phyloP scores from a whole-genome alignment of 306 rosid species.

The Pterocarpus macrocarpus region DNA sequence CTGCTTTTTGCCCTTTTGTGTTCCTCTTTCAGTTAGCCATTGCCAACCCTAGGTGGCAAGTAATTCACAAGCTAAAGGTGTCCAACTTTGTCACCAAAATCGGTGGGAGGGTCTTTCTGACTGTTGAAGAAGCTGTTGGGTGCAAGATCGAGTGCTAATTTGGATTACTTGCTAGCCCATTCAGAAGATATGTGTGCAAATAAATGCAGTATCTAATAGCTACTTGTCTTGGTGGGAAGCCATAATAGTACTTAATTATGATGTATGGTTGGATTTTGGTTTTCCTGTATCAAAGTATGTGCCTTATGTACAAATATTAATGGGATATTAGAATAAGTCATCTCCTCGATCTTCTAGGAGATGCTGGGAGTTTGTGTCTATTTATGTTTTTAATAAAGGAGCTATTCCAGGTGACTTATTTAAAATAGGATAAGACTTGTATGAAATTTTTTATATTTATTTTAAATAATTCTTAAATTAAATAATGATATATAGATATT shows the following conservation, averaged over 20 bases:
- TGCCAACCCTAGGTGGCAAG: conserved; percentile 85
- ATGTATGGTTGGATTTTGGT: conserved; percentile 15
- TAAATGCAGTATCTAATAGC: neutral
- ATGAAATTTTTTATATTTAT: too few species aligned
- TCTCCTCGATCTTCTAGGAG: neutral
- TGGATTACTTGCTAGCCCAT: neutral
- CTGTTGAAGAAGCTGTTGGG: conserved; percentile 83
- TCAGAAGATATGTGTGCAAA: conserved; percentile 19
- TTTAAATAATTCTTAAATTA: too few species aligned
- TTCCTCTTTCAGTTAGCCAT: conserved; percentile 62
- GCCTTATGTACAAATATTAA: neutral
- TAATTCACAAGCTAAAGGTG: conserved; percentile 82
- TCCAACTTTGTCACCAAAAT: conserved; percentile 69
- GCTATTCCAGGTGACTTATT: neutral
- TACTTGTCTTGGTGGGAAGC: conserved; percentile 8
- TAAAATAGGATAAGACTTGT: too few species aligned
- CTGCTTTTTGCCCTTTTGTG: neutral
- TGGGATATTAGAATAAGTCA: conserved; percentile 39
- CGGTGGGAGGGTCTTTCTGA: conserved; percentile 70
- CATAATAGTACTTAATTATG: neutral
- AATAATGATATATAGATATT: too few species aligned
- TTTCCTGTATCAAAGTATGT: conserved; percentile 35
- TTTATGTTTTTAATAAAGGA: conserved; percentile 6
- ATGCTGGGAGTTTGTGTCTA: neutral
- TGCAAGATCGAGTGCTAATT: conserved; percentile 44